Evolutionary conservation across 1,139 yeast genomes (phyloP).

Genomic region (Taphrina betulina): DNA sequence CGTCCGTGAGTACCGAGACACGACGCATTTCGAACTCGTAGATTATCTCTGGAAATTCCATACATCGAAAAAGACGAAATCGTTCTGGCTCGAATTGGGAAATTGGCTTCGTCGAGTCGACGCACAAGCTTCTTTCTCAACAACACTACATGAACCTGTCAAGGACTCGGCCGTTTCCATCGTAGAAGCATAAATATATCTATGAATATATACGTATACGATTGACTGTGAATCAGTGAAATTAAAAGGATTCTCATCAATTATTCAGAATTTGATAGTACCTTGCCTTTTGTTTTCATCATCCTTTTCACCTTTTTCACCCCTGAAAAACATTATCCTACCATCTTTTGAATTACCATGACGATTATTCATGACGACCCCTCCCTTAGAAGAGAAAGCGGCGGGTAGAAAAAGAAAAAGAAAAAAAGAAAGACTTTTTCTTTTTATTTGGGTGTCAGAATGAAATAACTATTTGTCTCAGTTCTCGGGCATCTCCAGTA

Average conservation of each 20-base stretch:
- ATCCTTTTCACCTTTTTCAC: no score
- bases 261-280: constrained; percentile 24
- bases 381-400: no score
- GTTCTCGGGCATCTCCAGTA: constrained; percentile 15
- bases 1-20: constrained; percentile 8
- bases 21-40: constrained; percentile 29
- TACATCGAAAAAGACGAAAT: constrained; percentile 7
- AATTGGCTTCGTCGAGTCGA: constrained; percentile 26
- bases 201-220: no score
- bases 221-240: no score
- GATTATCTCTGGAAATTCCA: constrained; percentile 29
- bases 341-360: no score
- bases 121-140: background rate
- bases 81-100: constrained; percentile 23
- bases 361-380: no score
- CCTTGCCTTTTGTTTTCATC: constrained; percentile 1
- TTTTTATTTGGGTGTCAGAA: no score
- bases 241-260: no score
- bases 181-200: constrained; percentile 11
- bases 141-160: background rate
- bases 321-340: no score
- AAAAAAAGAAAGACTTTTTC: no score
- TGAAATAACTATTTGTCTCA: constrained; percentile 21
- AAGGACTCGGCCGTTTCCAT: background rate
- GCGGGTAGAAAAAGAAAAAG: no score